phyloP scores from a whole-genome alignment of 2,329 filamentous ascomycete genomes.

The Keithomyces neogunnii region DNA sequence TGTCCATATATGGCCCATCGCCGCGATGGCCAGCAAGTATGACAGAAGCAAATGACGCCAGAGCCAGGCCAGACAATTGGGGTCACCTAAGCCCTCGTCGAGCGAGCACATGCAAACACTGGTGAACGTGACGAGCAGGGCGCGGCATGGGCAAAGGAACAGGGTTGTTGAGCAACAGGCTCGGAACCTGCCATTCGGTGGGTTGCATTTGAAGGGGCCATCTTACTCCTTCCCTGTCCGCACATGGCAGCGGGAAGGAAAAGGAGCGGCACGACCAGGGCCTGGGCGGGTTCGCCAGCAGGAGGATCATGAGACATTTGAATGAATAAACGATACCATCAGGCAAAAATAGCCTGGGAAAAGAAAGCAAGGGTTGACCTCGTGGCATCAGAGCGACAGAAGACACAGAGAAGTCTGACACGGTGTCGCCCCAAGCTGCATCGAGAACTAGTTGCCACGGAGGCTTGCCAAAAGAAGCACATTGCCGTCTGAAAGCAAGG shows the following conservation, averaged over 20 bases:
- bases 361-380: background rate
- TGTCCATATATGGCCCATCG: too few species aligned
- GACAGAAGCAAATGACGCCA: too few species aligned
- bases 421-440: background rate
- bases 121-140: too few species aligned
- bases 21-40: too few species aligned
- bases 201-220: background rate
- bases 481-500: background rate
- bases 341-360: background rate
- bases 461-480: background rate
- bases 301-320: background rate
- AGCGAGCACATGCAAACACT: too few species aligned
- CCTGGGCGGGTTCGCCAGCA: background rate
- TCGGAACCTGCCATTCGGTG: constrained; percentile 6
- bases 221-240: background rate
- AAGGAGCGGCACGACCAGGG: background rate
- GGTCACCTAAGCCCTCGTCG: too few species aligned
- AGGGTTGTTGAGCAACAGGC: background rate
- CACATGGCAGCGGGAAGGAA: constrained; percentile 1
- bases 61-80: too few species aligned
- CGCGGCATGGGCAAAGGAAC: background rate
- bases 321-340: background rate
- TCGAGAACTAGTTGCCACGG: background rate
- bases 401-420: background rate
- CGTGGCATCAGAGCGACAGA: background rate